phyloP scores from a whole-genome alignment of 1,284 basidiomycete species.

The Porodaedalea pini region DNA sequence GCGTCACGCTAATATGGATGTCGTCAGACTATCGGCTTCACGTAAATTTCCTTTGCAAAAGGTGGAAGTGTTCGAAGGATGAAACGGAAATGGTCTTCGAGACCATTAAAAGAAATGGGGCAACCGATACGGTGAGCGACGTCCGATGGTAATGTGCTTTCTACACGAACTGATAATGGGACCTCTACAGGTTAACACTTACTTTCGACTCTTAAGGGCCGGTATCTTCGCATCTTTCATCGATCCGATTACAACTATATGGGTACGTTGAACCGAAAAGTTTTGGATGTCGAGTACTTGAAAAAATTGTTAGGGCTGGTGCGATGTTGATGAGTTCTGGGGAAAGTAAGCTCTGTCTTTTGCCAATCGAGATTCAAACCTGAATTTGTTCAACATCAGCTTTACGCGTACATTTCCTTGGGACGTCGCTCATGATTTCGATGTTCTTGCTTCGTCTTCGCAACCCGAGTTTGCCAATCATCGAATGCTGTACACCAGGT shows the following conservation, averaged over 20 bases:
- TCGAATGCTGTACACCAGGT: slow-evolving; percentile 15
- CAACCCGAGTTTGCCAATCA: slow-evolving; percentile 17
- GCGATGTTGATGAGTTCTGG: slow-evolving; percentile 19
- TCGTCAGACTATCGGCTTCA: slow-evolving; percentile 18
- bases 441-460: slow-evolving; percentile 6
- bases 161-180: neutral
- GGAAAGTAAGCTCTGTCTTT: slow-evolving; percentile 17
- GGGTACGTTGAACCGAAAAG: slow-evolving; percentile 3
- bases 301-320: slow-evolving; percentile 17
- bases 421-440: slow-evolving; percentile 20
- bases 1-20: neutral
- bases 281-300: neutral
- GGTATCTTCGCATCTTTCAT: slow-evolving; percentile 17
- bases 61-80: slow-evolving; percentile 18
- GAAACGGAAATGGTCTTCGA: slow-evolving; percentile 12
- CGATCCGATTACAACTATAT: slow-evolving; percentile 19
- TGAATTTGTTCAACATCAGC: neutral
- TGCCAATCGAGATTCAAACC: neutral
- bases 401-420: slow-evolving; percentile 20
- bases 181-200: slow-evolving; percentile 7
- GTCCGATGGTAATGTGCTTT: neutral
- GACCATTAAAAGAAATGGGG: slow-evolving; percentile 4
- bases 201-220: slow-evolving; percentile 17
- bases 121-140: slow-evolving; percentile 5
- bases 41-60: slow-evolving; percentile 20